Evolutionary conservation across 176 grass and related monocot genomes (phyloP).

Genomic region (Rhipidocladum racemiflorum): DNA sequence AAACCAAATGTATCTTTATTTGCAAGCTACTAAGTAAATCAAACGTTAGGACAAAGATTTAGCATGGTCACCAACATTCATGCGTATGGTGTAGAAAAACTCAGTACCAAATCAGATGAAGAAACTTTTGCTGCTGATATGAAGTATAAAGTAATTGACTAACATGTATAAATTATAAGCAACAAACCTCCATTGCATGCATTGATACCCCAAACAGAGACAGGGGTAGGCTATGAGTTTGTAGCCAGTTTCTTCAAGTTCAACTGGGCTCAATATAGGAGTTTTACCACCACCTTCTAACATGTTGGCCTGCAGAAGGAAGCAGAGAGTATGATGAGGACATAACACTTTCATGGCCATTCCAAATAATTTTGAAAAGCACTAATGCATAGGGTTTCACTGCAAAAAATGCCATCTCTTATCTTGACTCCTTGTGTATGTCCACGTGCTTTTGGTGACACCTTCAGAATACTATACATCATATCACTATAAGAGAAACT

Average conservation of each 20-base stretch:
- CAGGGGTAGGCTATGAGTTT: slow-evolving; percentile 83
- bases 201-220: slow-evolving; percentile 93
- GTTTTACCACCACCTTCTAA: slow-evolving; percentile 98
- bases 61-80: too few species aligned
- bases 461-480: slow-evolving; percentile 58
- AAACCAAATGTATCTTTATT: too few species aligned
- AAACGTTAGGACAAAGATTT: too few species aligned
- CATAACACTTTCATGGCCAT: neutral
- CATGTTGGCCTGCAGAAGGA: slow-evolving; percentile 80
- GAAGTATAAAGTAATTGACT: neutral
- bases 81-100: too few species aligned
- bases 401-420: slow-evolving; percentile 85
- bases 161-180: neutral
- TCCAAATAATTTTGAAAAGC: too few species aligned
- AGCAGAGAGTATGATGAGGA: slow-evolving; percentile 3
- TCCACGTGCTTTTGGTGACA: slow-evolving; percentile 95
- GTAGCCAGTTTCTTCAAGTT: slow-evolving; percentile 85
- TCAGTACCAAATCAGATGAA: neutral
- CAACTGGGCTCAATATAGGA: slow-evolving; percentile 81
- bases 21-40: too few species aligned
- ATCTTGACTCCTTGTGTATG: slow-evolving; percentile 90
- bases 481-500: slow-evolving; percentile 34
- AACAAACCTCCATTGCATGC: slow-evolving; percentile 96
- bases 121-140: neutral
- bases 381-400: slow-evolving; percentile 35